A percentile compares a stretch with the other conserved stretches of the same genome.
Evolutionary conservation across 768 basidiomycete species (phyloP).

Genomic region (Polyporus arcularius): DNA sequence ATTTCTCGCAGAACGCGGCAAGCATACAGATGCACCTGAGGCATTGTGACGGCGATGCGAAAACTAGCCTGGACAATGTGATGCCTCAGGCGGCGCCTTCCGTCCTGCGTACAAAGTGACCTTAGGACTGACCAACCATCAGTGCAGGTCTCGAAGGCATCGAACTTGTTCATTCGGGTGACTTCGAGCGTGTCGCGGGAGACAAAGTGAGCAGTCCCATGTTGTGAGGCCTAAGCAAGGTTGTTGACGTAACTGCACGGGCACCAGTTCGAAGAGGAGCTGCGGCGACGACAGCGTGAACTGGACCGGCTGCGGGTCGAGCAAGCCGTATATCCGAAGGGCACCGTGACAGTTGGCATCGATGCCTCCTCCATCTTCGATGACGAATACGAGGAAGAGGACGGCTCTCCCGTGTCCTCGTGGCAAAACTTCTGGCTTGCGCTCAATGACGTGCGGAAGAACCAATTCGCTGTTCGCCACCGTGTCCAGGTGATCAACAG

Average conservation of each 20-base stretch:
- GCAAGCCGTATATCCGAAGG: conserved; percentile 45
- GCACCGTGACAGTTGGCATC: conserved; percentile 45
- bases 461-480: conserved; percentile 41
- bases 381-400: conserved; percentile 27
- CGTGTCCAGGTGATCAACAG: conserved; percentile 40
- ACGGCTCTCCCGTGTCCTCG: conserved; percentile 24
- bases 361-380: conserved; percentile 52
- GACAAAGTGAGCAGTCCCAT: conserved; percentile 8
- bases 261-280: conserved; percentile 46
- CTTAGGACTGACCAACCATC: conserved; percentile 7
- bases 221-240: background rate
- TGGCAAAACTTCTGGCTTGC: conserved; percentile 11
- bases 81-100: conserved; percentile 15
- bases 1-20: too few relatives aligned
- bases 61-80: too few relatives aligned
- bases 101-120: background rate
- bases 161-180: conserved; percentile 12
- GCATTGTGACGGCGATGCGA: too few relatives aligned
- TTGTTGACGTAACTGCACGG: conserved; percentile 9
- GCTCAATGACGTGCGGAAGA: conserved; percentile 19
- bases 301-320: conserved; percentile 41
- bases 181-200: conserved; percentile 13
- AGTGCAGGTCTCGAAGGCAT: conserved; percentile 27
- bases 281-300: conserved; percentile 42
- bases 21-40: too few relatives aligned